These are phyloP conservation scores for Amylostereum chailletii DNA, from an alignment of 1,284 basidiomycete species.

Conservation along the genomic window DNA sequence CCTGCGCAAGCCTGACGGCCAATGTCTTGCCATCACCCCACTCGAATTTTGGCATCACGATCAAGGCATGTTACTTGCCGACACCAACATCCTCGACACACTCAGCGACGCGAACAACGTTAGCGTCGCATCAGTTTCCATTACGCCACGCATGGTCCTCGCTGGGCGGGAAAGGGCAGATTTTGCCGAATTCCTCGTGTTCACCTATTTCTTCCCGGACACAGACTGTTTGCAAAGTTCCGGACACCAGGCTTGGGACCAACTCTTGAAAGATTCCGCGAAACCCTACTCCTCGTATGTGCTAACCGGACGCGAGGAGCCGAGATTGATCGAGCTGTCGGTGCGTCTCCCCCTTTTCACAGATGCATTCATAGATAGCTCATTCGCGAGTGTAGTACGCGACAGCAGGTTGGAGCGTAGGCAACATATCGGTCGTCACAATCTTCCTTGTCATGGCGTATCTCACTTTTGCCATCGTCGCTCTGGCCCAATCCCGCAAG, in stretches of 20 bases:
- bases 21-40: constrained; percentile 66
- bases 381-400: constrained; percentile 8
- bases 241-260: constrained; percentile 57
- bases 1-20: constrained; percentile 35
- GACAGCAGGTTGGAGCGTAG: constrained; percentile 26
- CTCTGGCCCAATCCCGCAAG: constrained; percentile 68
- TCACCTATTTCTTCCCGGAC: constrained; percentile 74
- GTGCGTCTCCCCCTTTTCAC: constrained; percentile 25
- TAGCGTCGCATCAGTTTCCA: constrained; percentile 47
- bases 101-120: constrained; percentile 43
- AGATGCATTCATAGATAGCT: too few relatives aligned
- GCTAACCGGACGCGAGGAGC: constrained; percentile 42
- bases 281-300: constrained; percentile 34
- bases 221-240: constrained; percentile 54
- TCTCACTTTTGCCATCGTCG: constrained; percentile 69
- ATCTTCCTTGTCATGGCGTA: constrained; percentile 77
- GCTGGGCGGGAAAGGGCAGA: constrained; percentile 61
- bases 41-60: constrained; percentile 68
- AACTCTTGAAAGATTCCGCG: constrained; percentile 42
- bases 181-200: constrained; percentile 59
- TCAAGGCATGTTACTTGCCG: constrained; percentile 38
- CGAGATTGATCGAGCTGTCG: constrained; percentile 62
- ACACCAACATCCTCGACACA: constrained; percentile 49
- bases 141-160: constrained; percentile 67
- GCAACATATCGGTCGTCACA: constrained; percentile 40